A percentile compares a stretch with the other conserved stretches of the same genome.
Evolutionary conservation across 495 filamentous ascomycete genomes (phyloP).

Genomic region (Copromyces sp.): DNA sequence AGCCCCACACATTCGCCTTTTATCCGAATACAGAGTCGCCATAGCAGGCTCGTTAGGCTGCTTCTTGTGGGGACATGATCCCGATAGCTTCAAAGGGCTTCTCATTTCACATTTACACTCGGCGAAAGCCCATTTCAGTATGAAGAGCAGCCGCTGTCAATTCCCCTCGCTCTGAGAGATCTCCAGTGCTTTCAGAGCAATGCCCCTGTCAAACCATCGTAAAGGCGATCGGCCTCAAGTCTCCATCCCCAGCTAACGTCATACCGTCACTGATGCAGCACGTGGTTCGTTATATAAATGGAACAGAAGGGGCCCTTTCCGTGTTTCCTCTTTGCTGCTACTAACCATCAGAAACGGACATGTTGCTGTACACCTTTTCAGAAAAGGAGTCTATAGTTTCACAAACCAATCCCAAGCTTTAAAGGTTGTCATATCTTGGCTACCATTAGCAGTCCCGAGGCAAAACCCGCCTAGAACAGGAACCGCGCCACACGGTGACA

Average conservation of each 20-base stretch:
- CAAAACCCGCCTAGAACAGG: background rate
- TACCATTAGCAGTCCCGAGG: background rate
- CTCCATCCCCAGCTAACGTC: background rate
- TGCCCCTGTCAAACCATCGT: background rate
- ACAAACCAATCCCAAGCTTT: background rate
- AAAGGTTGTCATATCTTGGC: background rate
- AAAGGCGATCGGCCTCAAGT: background rate
- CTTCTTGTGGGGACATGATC: background rate
- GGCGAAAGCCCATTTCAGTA: background rate
- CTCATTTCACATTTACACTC: background rate
- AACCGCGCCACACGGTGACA: background rate
- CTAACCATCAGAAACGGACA: background rate
- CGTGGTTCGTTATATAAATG: background rate
- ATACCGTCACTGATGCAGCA: slow-evolving; percentile 22
- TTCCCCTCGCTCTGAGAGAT: background rate
- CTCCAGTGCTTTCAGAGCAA: background rate
- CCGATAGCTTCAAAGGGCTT: background rate
- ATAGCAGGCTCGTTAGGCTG: background rate
- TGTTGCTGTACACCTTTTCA: background rate
- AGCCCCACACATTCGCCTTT: no score
- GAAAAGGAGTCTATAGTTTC: background rate
- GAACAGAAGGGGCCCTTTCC: background rate
- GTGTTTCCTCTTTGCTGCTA: background rate
- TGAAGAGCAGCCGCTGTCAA: background rate
- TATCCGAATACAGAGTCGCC: no score